Base-by-base conservation (phyloP, 352 stramenopile genomes). In the Phytophthora palmivora region DNA sequence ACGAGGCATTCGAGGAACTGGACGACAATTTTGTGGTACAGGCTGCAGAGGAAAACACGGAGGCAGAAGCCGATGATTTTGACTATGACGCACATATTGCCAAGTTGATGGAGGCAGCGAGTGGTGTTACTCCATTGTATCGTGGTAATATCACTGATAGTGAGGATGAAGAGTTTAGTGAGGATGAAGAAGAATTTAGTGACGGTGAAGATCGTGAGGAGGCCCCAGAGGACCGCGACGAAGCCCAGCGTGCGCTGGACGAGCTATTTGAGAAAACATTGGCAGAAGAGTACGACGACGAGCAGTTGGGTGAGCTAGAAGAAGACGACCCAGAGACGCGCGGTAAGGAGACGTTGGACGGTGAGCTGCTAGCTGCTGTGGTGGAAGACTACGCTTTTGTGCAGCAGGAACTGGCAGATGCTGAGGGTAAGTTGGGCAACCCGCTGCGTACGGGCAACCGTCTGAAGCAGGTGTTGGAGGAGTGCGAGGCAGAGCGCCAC, bases 81-180 rank as follows among this genome's bases (percentile, higher is more conserved):
- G 92, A 98, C 63, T 98, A 97, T 65, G 92, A 98, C 43, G 89
- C 89, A 16, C 93, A 98, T 60, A 97, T 98, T 60, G 91, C 88
- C 30, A 94, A 91, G 61, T 79, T 98, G 19, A 97, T 98, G 87
- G 89, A 88, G 9, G 82, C 89, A 4, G 89, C 89, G 1, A 92
- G 84, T 24, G 85, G 87, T 44, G 71, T 93, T 4, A 65, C 52
- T 28, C 82, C 82, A 19, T 82, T 90, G 56, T 82, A 70, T 59
- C 72, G 72, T n/a, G 85, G 82, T 8, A 73, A 91, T 28, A 53
- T 94, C 14, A 87, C 75, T 7, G 84, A 92, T 37, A 76, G 82
- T n/a, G 82, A 92, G 44, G 84, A 88, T 12, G 91, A 97, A 48
- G 88, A 97, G 34, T 70, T 95, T 41, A 93, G 88, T n/a, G 89